Evolutionary conservation across 257 asterid species (phyloP), one percentile per base, ranked within the genome.

Genomic region (Nicotiana undulata): DNA sequence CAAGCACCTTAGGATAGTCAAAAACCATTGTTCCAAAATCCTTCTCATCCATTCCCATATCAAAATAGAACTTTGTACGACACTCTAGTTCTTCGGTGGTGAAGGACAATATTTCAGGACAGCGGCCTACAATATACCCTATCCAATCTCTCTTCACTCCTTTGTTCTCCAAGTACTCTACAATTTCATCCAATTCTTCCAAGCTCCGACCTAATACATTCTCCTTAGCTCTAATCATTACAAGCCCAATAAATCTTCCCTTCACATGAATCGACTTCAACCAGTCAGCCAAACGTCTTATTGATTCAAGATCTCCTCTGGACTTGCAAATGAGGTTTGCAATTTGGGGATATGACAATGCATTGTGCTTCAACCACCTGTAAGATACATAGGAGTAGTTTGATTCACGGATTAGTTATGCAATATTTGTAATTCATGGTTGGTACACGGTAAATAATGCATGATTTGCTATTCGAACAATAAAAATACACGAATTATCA

Each of bases 311-410:
- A 66, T 95, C 85, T 70, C 92, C 97, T 81, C 85, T 90, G 16
- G 98, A 91, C 60, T 88, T 88, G 82, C 94, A 84, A 79, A 95
- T 89, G 18, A 95, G 85, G 90, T 90, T 91, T 81, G 91, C 99
- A 8, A 95, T 95, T 84, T 95, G 98, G 13, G 96, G 98, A 86
- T 91, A 93, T 22, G 99, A 92, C 16, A 95, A 85, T 16, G 87
- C 83, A 79, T 95, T 95, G 86, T 95, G 97, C 79, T 94, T 93
- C 92, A 95, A 88, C 99, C 99, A 95, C 92, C 99, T 95, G 84
- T 46, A 88, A 12, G 18, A 12, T 80, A 15, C 10, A 49, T 51
- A 20, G 55, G 76, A 12, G 32, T 68, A 37, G n/a, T 40, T 68
- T 40, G 76, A 5, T 68, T 37, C 32, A 63, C n/a, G 40, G 0